Base-by-base conservation (phyloP, 2,329 filamentous ascomycete species). In the Stemphylium beticola region DNA sequence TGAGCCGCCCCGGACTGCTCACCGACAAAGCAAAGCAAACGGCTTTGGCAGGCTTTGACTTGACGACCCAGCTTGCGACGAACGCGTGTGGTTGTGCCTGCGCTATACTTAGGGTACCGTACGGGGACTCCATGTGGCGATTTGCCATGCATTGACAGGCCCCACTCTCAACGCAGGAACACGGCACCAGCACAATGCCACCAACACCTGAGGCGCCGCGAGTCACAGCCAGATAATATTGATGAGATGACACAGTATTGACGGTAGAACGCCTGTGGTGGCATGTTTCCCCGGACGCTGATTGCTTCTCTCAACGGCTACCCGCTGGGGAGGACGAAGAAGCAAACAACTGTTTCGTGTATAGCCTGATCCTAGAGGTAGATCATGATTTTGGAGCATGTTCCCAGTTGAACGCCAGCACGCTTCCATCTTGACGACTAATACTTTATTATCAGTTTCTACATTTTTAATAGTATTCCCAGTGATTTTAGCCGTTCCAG, bases 111-210 rank as follows among this genome's bases (percentile, higher is more conserved):
- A 45, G 42, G 20, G 31, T 33, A 44, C 31, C 41, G 17, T 24
- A 14, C 41, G 41, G 18, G 32, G 18, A 4, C 7, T 31, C 41
- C 41, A 38, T 40, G 49, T 43, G 24, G 39, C 38, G 34, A 42
- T 31, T 26, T 5, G 20, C 15, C 40, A 10, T 36, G 51, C 39
- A 48, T 38, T n/a, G 22, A 43, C 29, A 29, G 26, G 38, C 32
- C 17, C 38, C 33, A n/a, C 49, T 33, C 20, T 34, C 24, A 36
- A 58, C 37, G 55, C 55, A 58, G 55, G 53, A 50, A 59, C 55
- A 29, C 49, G 18, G 45, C 54, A 46, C 47, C 34, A 26, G 24
- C 36, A 22, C 41, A 32, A 32, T 40, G 31, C 34, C 33, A 32
- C 43, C 38, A 33, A 18, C 40, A 38, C 29, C 39, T 55, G 57